A percentile compares a stretch with the other conserved stretches of the same genome.
Conservation (phyloP, 345 rosid species). For the Garcia nutans region DNA sequence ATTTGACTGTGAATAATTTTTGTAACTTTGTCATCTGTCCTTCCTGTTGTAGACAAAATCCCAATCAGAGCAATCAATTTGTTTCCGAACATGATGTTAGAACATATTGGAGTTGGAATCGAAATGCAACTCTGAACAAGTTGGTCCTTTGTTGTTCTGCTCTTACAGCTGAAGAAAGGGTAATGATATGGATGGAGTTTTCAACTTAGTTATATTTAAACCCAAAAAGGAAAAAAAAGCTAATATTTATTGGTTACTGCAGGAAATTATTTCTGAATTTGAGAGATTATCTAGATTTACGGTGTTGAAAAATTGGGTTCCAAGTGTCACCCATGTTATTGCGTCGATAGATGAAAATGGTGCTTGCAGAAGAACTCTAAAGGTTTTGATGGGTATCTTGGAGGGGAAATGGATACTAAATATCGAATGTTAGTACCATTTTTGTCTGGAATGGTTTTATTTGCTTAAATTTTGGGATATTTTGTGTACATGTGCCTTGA, state of each 20-base stretch:
- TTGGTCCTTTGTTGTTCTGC: constrained; percentile 81
- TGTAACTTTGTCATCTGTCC: not conserved
- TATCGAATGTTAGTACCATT: constrained; percentile 61
- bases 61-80: constrained; percentile 31
- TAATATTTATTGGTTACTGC: constrained; percentile 27
- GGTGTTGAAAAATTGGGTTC: constrained; percentile 65
- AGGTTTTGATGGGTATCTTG: constrained; percentile 75
- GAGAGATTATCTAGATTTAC: constrained; percentile 49
- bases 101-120: constrained; percentile 31
- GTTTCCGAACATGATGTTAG: constrained; percentile 22
- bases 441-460: constrained; percentile 1
- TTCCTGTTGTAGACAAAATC: constrained; percentile 39
- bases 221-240: not conserved
- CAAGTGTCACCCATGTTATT: constrained; percentile 70
- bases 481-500: not conserved
- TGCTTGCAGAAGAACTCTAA: constrained; percentile 86
- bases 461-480: not conserved
- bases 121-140: constrained; percentile 35
- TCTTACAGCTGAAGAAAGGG: constrained; percentile 67
- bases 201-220: not conserved
- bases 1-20: not conserved
- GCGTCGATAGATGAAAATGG: constrained; percentile 77
- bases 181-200: constrained; percentile 17
- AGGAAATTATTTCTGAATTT: constrained; percentile 65
- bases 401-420: constrained; percentile 91